These are phyloP conservation scores for Penicillium arizonense DNA, from an alignment of 495 filamentous ascomycete genomes.

Conservation along the genomic window DNA sequence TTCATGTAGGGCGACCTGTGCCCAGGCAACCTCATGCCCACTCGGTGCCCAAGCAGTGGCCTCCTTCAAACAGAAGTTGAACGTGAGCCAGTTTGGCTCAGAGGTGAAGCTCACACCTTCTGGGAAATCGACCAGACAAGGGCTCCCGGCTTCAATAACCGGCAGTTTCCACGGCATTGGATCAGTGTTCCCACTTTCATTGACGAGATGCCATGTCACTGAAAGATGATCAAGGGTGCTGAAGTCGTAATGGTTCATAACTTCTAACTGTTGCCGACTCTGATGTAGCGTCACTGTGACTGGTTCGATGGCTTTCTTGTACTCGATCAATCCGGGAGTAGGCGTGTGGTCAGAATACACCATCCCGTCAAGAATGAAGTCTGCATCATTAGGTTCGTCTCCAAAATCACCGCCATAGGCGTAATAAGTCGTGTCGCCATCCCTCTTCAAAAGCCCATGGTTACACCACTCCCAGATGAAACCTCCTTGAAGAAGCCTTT, in stretches of 20 bases:
- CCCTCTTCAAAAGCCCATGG: slow-evolving; percentile 59
- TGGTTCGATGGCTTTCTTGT: slow-evolving; percentile 61
- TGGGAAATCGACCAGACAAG: slow-evolving; percentile 18
- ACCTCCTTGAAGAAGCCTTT: slow-evolving; percentile 61
- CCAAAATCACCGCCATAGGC: slow-evolving; percentile 69
- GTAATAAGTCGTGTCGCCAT: slow-evolving; percentile 51
- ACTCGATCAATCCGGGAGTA: slow-evolving; percentile 57
- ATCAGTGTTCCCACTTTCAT: slow-evolving; percentile 30
- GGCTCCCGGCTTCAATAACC: slow-evolving; percentile 1
- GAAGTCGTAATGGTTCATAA: slow-evolving; percentile 57
- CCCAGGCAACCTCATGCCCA: slow-evolving; percentile 51
- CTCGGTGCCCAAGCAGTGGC: slow-evolving; percentile 43
- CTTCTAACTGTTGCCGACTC: slow-evolving; percentile 29
- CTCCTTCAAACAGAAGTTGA: slow-evolving; percentile 40
- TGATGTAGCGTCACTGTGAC: slow-evolving; percentile 24
- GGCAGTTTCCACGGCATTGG: slow-evolving; percentile 2
- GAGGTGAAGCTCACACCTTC: background rate
- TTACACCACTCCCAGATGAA: slow-evolving; percentile 77
- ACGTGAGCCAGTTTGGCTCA: slow-evolving; percentile 35
- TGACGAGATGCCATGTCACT: slow-evolving; percentile 44
- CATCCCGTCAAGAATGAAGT: slow-evolving; percentile 68
- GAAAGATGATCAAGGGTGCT: slow-evolving; percentile 47
- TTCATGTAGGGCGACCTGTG: slow-evolving; percentile 38
- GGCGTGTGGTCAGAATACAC: slow-evolving; percentile 56
- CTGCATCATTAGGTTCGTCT: slow-evolving; percentile 62